These are phyloP conservation scores for Cochlearia excelsa DNA, from an alignment of 345 rosid genomes.

Conservation along the genomic window DNA sequence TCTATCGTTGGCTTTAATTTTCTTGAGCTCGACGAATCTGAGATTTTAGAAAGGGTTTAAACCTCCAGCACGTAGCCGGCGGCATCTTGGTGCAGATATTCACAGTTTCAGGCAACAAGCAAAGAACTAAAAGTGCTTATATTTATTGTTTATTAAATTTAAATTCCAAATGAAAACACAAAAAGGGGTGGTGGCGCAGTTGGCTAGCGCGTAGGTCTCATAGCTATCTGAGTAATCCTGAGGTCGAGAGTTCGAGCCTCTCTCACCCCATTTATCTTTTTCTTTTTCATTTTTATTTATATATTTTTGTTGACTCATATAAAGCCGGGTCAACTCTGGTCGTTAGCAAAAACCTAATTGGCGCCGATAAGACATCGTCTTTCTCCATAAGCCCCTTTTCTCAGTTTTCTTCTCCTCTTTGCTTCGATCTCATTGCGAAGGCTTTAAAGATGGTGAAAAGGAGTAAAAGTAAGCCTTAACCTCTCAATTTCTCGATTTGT, in stretches of 20 bases:
- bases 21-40: not conserved
- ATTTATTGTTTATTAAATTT: too few species aligned
- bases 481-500: not conserved
- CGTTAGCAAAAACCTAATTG: slow-evolving; percentile 35
- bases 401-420: not conserved
- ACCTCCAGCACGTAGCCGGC: slow-evolving; percentile 28
- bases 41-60: slow-evolving; percentile 26
- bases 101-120: slow-evolving; percentile 19
- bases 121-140: not conserved
- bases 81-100: not conserved
- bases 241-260: slow-evolving; percentile 91
- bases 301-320: not conserved
- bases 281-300: not conserved
- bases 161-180: not conserved
- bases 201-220: slow-evolving; percentile 96
- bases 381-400: slow-evolving; percentile 13
- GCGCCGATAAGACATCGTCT: slow-evolving; percentile 6
- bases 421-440: not conserved
- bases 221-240: slow-evolving; percentile 73
- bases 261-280: slow-evolving; percentile 56
- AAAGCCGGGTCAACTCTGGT: not conserved
- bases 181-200: slow-evolving; percentile 84
- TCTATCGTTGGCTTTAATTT: not conserved
- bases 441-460: slow-evolving; percentile 60
- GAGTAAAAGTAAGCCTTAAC: slow-evolving; percentile 62